phyloP scores from a whole-genome alignment of 108 stramenopile species.

The Discostella pseudostelligera region DNA sequence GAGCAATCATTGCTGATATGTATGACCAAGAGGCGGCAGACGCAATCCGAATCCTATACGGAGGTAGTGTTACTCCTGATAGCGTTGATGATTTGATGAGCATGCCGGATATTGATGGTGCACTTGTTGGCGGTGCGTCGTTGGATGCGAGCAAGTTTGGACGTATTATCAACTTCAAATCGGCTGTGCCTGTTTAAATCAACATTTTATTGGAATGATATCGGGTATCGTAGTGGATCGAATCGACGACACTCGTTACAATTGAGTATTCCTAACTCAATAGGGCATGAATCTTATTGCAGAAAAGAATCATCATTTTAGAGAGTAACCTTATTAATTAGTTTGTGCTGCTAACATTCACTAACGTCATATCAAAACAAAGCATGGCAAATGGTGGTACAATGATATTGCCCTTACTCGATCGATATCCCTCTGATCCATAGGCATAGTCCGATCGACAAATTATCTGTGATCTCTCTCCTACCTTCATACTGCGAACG shows the following conservation, averaged over 20 bases:
- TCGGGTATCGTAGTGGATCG: no score
- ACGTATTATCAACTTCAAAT: slow-evolving; percentile 89
- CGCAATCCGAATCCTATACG: slow-evolving; percentile 85
- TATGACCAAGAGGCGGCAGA: slow-evolving; percentile 81
- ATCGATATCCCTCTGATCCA: slow-evolving; percentile 57
- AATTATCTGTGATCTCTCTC: slow-evolving; percentile 37
- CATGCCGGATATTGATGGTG: slow-evolving; percentile 94
- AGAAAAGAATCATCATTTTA: no score
- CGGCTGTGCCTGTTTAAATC: neutral
- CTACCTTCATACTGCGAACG: slow-evolving; percentile 48
- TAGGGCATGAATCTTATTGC: no score
- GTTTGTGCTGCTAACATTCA: neutral
- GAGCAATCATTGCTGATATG: slow-evolving; percentile 72
- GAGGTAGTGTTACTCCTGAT: slow-evolving; percentile 91
- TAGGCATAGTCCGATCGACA: slow-evolving; percentile 68
- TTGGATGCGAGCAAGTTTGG: slow-evolving; percentile 85
- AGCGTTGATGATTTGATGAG: slow-evolving; percentile 92
- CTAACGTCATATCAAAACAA: slow-evolving; percentile 49
- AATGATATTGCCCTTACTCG: slow-evolving; percentile 47
- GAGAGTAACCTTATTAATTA: no score
- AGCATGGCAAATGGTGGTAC: slow-evolving; percentile 67
- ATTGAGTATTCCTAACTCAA: no score
- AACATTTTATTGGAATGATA: neutral
- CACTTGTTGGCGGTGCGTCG: slow-evolving; percentile 95
- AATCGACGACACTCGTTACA: no score